Evolutionary conservation across 371 early-diverging fungal genomes (phyloP), one percentile per base, ranked within the genome.

Genomic region (Mucor circinelloides): DNA sequence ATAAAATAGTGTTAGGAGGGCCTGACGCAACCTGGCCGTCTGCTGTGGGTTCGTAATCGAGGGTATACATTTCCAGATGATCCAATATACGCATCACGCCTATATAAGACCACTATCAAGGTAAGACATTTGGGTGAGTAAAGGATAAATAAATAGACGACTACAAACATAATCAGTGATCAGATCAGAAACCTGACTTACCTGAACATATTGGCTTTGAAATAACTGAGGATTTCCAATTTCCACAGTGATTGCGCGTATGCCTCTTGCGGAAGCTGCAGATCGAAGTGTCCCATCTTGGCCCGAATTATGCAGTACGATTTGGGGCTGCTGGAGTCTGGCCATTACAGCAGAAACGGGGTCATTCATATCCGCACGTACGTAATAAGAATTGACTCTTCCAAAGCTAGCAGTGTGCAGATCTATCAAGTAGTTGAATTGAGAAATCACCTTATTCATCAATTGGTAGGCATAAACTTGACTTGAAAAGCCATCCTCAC

Each of bases 341-440:
- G 95, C 95, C 91, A 96, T 86, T 3, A 79, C 81, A 1, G 90
- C 88, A 0, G 91, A 85, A 2, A 83, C 80, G 0, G 90, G 74
- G 73, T 95, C 92, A 66, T 91, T 92, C 91, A 96, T 88, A 64
- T 96, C 92, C 59, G 91, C 89, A 15, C 96, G 83, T 10, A 96
- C 96, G 77, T 96, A 96, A 63, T 92, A 88, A 1, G 92, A 91
- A 75, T 96, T 96, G 42, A 91, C 89, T 8, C 96, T 80, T 7
- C 96, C 96, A 70, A 89, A 89, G 48, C 90, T 90, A 5, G 96
- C 95, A 0, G 96, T 96, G 67, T 96, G 96, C 68, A 96, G 74
- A 71, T 96, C 96, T 63, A 96, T 86, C 73, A 95, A 69, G 65
- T 92, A 92, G 46, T 93, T 85, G 69, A 95, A 93, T 65, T 92